A percentile compares a stretch with the other conserved stretches of the same genome.
These are phyloP conservation scores for Aspergillus udagawae DNA, from an alignment of 2,329 filamentous ascomycete species.

Conservation along the genomic window DNA sequence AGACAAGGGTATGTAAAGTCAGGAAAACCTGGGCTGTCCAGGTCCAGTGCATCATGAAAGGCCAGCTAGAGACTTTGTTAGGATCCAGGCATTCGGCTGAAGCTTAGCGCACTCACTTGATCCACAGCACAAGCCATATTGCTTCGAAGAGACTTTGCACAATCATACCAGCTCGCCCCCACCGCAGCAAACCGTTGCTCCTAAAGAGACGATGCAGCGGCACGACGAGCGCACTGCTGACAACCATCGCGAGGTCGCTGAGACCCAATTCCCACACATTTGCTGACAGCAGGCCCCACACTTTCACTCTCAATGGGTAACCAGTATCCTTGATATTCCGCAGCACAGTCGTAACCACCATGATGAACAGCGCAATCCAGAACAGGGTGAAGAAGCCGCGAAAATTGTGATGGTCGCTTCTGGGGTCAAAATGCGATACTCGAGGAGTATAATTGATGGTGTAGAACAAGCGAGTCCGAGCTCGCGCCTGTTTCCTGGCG, in stretches of 20 bases:
- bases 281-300: constrained; percentile 82
- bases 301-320: constrained; percentile 75
- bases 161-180: constrained; percentile 72
- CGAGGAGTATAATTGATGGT: constrained; percentile 87
- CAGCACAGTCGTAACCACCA: constrained; percentile 92
- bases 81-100: not conserved
- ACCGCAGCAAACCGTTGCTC: constrained; percentile 58
- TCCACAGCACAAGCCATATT: constrained; percentile 77
- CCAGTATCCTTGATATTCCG: constrained; percentile 94
- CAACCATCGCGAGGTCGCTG: constrained; percentile 81
- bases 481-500: constrained; percentile 77
- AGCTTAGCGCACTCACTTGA: constrained; percentile 47
- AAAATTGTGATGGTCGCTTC: constrained; percentile 89
- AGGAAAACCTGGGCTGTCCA: constrained; percentile 98
- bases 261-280: constrained; percentile 84
- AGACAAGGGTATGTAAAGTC: constrained; percentile 79
- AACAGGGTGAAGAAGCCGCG: constrained; percentile 97
- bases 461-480: constrained; percentile 81
- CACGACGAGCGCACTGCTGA: constrained; percentile 65
- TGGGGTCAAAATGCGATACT: constrained; percentile 91
- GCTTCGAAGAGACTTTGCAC: constrained; percentile 80
- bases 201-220: constrained; percentile 69
- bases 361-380: constrained; percentile 94
- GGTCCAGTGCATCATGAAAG: constrained; percentile 83
- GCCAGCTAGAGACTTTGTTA: constrained; percentile 51